Percentiles rank a stretch among this genome's conserved stretches.
Conservation (phyloP, 805 yeast genomes). For the Naumovozyma dairenensis region DNA sequence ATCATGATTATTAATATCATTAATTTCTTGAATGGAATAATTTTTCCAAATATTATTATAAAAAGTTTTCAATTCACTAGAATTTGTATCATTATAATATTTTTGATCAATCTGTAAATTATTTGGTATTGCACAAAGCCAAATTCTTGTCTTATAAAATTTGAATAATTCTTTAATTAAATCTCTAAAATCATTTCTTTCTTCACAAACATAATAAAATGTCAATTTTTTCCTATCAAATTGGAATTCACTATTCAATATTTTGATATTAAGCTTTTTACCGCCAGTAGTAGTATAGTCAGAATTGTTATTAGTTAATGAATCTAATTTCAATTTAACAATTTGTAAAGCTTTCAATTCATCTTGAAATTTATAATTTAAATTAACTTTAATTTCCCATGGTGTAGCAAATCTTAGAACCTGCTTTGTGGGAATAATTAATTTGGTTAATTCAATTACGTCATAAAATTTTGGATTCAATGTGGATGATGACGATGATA, state of each 20-base stretch:
- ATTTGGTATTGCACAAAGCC: constrained; percentile 65
- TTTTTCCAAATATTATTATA: constrained; percentile 24
- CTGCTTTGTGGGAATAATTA: constrained; percentile 70
- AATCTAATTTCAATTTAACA: constrained; percentile 43
- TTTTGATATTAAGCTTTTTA: constrained; percentile 38
- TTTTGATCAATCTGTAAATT: constrained; percentile 25
- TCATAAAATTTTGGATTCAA: constrained; percentile 29
- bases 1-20: constrained; percentile 10
- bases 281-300: constrained; percentile 4
- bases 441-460: constrained; percentile 35
- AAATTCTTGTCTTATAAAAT: constrained; percentile 68
- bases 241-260: constrained; percentile 72
- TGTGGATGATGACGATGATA: neutral
- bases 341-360: constrained; percentile 64
- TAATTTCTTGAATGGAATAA: constrained; percentile 13
- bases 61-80: constrained; percentile 20
- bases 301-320: constrained; percentile 16
- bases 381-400: constrained; percentile 47
- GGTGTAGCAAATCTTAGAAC: constrained; percentile 68
- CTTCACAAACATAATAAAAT: constrained; percentile 55
- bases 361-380: constrained; percentile 55
- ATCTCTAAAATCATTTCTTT: constrained; percentile 64
- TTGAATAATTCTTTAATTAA: constrained; percentile 65
- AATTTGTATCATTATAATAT: constrained; percentile 21
- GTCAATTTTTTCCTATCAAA: constrained; percentile 71